Percentiles rank a stretch among this genome's conserved stretches.
Conservation (phyloP, 2,329 filamentous ascomycete genomes). For the Lachnellula arida region DNA sequence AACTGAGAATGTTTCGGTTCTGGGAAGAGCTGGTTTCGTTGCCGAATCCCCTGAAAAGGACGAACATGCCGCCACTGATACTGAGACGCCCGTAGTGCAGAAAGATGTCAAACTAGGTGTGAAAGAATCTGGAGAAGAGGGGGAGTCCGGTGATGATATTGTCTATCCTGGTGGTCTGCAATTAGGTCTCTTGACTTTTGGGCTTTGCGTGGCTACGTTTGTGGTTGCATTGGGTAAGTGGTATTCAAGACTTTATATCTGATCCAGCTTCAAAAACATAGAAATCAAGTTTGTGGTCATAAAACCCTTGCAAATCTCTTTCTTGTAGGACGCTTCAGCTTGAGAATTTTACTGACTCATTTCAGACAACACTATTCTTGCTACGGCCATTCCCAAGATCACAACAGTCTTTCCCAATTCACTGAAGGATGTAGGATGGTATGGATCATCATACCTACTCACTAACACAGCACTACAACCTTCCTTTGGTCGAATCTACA, state of each 20-base stretch:
- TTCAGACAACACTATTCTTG: slow-evolving; percentile 35
- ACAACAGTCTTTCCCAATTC: slow-evolving; percentile 36
- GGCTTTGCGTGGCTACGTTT: slow-evolving; percentile 45
- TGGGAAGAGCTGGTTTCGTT: slow-evolving; percentile 7
- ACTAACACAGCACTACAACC: slow-evolving; percentile 34
- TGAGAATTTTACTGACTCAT: no score
- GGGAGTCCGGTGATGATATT: not conserved
- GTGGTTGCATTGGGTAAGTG: slow-evolving; percentile 39
- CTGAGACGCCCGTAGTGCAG: not conserved
- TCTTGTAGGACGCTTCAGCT: not conserved
- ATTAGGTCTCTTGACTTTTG: slow-evolving; percentile 40
- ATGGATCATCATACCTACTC: slow-evolving; percentile 32
- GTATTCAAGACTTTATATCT: not conserved
- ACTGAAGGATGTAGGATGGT: slow-evolving; percentile 38
- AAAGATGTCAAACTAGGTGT: slow-evolving; percentile 9
- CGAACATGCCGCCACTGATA: slow-evolving; percentile 7
- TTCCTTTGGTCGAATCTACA: slow-evolving; percentile 33
- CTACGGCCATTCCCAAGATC: slow-evolving; percentile 40
- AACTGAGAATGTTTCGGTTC: slow-evolving; percentile 11
- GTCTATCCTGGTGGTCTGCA: slow-evolving; percentile 27
- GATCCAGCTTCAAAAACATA: not conserved
- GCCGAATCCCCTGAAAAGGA: slow-evolving; percentile 14
- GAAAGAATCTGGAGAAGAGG: slow-evolving; percentile 16
- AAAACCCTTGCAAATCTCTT: not conserved
- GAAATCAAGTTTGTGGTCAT: not conserved